Conservation (phyloP, 1,139 yeast species). For the Yamadazyma atmosphaerica region DNA sequence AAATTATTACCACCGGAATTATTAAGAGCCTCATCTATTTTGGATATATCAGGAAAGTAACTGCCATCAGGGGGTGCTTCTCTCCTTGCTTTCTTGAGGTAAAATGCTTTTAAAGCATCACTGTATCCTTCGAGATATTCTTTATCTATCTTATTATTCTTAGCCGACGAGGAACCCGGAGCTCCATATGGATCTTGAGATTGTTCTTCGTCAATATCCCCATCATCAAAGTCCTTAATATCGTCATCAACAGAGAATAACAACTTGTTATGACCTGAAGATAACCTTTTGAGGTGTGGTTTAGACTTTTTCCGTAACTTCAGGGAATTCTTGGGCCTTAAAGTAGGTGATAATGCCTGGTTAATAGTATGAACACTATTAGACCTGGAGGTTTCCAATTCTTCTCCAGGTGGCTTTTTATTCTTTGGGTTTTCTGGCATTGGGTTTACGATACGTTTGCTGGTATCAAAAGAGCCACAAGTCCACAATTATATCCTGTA, state of each 20-base stretch:
- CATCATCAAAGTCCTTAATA: conserved; percentile 47
- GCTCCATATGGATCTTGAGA: conserved; percentile 15
- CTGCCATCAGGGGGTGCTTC: conserved; percentile 8
- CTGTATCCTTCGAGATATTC: conserved; percentile 72
- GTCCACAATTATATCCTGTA: no score
- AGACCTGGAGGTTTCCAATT: conserved; percentile 6
- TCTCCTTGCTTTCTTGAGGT: conserved; percentile 22
- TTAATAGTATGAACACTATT: conserved; percentile 7
- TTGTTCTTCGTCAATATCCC: no score
- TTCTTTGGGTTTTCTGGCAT: background rate
- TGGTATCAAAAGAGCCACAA: no score
- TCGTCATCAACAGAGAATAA: conserved; percentile 79
- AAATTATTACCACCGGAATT: conserved; percentile 1
- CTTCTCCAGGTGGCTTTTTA: background rate
- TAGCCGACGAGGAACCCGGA: conserved; percentile 4
- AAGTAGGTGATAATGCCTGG: conserved; percentile 14
- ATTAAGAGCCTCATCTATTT: conserved; percentile 7
- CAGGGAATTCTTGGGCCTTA: conserved; percentile 14
- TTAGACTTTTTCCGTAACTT: conserved; percentile 20
- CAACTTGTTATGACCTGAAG: conserved; percentile 28
- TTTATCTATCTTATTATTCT: conserved; percentile 35
- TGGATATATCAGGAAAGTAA: conserved; percentile 14
- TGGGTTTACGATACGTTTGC: no score
- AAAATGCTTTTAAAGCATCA: conserved; percentile 59
- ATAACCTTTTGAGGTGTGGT: conserved; percentile 27